A percentile compares a stretch with the other conserved stretches of the same genome.
phyloP scores from a whole-genome alignment of 441 rosid species.

The Lepidium campestre region DNA sequence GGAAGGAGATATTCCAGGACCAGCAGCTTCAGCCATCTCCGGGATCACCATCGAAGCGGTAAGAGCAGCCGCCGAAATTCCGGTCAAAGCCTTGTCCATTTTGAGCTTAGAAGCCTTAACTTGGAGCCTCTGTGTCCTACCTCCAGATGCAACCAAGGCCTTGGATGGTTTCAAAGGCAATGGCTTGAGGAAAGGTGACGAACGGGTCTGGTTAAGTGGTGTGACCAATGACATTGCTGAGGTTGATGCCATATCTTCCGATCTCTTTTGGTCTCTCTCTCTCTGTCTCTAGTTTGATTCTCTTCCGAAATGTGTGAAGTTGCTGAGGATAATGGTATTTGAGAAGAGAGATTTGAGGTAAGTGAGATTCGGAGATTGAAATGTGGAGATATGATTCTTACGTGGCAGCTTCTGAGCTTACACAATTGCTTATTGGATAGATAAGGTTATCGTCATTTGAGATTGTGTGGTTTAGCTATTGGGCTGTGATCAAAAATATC shows the following conservation, averaged over 20 bases:
- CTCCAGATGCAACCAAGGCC: constrained; percentile 23
- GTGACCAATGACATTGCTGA: constrained; percentile 68
- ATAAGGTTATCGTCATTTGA: constrained; percentile 56
- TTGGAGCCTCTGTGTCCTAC: constrained; percentile 34
- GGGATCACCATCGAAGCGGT: constrained; percentile 75
- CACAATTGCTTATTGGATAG: constrained; percentile 28
- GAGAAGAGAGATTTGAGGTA: not conserved
- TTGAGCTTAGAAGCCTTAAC: constrained; percentile 63
- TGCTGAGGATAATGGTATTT: constrained; percentile 6
- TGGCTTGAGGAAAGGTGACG: constrained; percentile 44
- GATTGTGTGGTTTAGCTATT: constrained; percentile 2
- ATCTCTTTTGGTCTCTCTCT: not conserved
- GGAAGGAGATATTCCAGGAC: constrained; percentile 50
- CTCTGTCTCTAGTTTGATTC: constrained; percentile 1
- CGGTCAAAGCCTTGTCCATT: constrained; percentile 59
- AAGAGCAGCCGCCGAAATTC: constrained; percentile 64
- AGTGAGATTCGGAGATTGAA: constrained; percentile 34
- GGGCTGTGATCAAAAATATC: not conserved
- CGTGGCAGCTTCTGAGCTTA: constrained; percentile 48
- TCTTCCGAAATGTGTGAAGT: constrained; percentile 3
- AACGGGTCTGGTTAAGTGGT: constrained; percentile 36
- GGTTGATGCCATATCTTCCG: constrained; percentile 48
- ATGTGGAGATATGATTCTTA: constrained; percentile 30
- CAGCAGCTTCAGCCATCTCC: constrained; percentile 75
- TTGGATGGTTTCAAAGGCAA: constrained; percentile 40